Evolutionary conservation across 2,329 filamentous ascomycete genomes (phyloP).

Genomic region (Sporothrix dimorphospora): DNA sequence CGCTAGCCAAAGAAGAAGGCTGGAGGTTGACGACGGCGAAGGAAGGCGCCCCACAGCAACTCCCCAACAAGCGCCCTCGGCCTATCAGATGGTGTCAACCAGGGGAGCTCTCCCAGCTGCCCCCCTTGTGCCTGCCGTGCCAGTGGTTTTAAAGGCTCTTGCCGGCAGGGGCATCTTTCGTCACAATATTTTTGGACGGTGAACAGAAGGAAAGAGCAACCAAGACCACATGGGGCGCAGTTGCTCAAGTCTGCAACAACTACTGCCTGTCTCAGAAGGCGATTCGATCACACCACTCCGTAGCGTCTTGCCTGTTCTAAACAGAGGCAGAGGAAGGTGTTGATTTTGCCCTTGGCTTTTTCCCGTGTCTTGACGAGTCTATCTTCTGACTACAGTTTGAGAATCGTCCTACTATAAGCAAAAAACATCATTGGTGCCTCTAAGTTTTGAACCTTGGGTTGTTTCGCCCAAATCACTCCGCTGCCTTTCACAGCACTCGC

Average conservation of each 20-base stretch:
- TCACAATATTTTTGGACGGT: too few relatives aligned
- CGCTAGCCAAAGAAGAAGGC: slow-evolving; percentile 23
- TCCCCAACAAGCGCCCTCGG: not conserved
- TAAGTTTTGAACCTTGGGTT: not conserved
- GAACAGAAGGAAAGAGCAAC: not conserved
- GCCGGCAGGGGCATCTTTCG: not conserved
- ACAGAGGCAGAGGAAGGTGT: not conserved
- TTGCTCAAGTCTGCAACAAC: not conserved
- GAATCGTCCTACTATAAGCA: not conserved
- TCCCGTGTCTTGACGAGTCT: not conserved
- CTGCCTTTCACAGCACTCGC: too few relatives aligned
- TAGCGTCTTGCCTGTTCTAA: not conserved
- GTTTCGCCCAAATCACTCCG: too few relatives aligned
- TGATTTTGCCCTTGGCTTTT: not conserved
- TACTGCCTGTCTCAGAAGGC: slow-evolving; percentile 2
- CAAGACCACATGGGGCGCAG: not conserved
- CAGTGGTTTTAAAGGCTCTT: not conserved
- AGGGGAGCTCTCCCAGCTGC: slow-evolving; percentile 9
- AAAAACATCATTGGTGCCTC: not conserved
- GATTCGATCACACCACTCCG: slow-evolving; percentile 1
- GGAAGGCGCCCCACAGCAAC: slow-evolving; percentile 11
- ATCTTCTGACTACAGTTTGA: not conserved
- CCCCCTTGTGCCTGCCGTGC: not conserved
- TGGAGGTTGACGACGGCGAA: not conserved
- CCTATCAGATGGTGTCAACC: slow-evolving; percentile 15